Conservation (phyloP, 495 filamentous ascomycete species). For the Aspergillus incahuasiensis region DNA sequence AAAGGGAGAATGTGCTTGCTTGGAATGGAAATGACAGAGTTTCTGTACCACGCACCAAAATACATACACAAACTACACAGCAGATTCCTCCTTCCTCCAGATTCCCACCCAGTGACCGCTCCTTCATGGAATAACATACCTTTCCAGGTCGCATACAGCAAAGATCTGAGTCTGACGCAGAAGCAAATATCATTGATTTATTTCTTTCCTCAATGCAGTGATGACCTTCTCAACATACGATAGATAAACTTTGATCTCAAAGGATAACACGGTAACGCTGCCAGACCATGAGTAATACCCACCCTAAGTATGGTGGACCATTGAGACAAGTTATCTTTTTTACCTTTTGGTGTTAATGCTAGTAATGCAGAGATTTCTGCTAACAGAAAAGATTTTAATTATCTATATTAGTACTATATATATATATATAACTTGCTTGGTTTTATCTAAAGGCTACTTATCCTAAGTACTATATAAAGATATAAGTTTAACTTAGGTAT, state of each 20-base stretch:
- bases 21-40: slow-evolving; percentile 4
- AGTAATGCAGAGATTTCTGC: too few species aligned
- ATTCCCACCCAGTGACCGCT: slow-evolving; percentile 1
- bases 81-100: neutral
- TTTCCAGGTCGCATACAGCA: neutral
- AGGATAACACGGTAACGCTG: neutral
- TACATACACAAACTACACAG: neutral
- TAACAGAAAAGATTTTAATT: too few species aligned
- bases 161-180: neutral
- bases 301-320: too few species aligned
- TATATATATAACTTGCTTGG: too few species aligned
- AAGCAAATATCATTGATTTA: neutral
- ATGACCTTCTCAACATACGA: too few species aligned
- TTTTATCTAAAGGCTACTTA: too few species aligned
- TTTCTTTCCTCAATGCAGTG: neutral
- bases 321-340: too few species aligned
- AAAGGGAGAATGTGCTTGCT: neutral
- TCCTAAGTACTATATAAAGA: too few species aligned
- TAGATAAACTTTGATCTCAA: neutral
- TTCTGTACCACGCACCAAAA: slow-evolving; percentile 6
- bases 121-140: neutral
- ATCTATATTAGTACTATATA: too few species aligned
- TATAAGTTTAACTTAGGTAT: too few species aligned
- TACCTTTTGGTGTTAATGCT: too few species aligned
- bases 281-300: neutral